Evolutionary conservation across 306 rosid species (phyloP).

Genomic region (Mimosa pudica): DNA sequence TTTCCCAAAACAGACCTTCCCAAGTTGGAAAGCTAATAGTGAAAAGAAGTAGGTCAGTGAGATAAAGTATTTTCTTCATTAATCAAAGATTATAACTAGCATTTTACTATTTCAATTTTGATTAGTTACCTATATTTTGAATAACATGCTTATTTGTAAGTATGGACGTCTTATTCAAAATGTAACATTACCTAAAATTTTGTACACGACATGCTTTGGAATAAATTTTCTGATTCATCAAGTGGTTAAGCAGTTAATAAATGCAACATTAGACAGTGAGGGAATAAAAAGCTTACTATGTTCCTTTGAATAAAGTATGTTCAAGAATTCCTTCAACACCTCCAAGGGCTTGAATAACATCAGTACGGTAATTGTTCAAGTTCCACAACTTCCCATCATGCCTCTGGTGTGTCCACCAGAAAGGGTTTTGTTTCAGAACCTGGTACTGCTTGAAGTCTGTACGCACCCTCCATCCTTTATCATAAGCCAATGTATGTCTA

Average conservation of each 20-base stretch:
- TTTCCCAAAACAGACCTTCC: slow-evolving; percentile 64
- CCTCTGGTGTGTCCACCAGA: slow-evolving; percentile 99
- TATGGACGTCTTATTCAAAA: background rate
- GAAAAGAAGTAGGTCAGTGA: slow-evolving; percentile 31
- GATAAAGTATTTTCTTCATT: background rate
- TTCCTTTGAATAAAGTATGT: slow-evolving; percentile 96
- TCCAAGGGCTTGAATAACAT: slow-evolving; percentile 99
- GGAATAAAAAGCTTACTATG: slow-evolving; percentile 69
- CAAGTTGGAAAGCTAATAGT: slow-evolving; percentile 29
- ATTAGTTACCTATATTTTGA: background rate
- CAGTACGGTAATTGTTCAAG: slow-evolving; percentile 95
- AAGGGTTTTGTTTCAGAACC: slow-evolving; percentile 95
- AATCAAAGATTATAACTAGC: background rate
- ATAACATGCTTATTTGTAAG: background rate
- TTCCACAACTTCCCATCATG: slow-evolving; percentile 98
- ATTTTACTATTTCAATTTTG: background rate
- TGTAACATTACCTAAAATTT: background rate
- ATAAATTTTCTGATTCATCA: background rate
- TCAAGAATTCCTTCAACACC: slow-evolving; percentile 99
- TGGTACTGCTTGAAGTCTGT: slow-evolving; percentile 99
- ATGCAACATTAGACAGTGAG: slow-evolving; percentile 5
- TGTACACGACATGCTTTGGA: background rate
- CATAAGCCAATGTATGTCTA: slow-evolving; percentile 96
- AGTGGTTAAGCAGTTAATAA: background rate
- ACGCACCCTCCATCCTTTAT: slow-evolving; percentile 99